These are phyloP conservation scores for Paxillus ammoniavirescens DNA, from an alignment of 768 basidiomycete species.

Conservation along the genomic window DNA sequence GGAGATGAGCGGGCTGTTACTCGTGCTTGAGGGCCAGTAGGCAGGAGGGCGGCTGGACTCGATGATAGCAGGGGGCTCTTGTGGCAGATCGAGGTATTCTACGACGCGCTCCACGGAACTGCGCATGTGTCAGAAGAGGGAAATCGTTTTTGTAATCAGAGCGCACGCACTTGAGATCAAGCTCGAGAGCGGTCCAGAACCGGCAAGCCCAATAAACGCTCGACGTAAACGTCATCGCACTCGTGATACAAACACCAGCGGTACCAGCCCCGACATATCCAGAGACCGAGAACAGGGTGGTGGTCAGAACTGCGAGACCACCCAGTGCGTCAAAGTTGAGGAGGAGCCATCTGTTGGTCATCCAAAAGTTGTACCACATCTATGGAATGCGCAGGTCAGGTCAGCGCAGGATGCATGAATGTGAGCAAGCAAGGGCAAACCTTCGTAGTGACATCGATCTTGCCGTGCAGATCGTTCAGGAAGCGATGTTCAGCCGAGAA, in stretches of 20 bases:
- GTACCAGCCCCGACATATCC: slow-evolving; percentile 57
- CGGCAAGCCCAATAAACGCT: slow-evolving; percentile 52
- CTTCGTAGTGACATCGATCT: slow-evolving; percentile 78
- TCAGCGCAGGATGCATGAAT: background rate
- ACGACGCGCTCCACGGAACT: slow-evolving; percentile 90
- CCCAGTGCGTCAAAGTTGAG: slow-evolving; percentile 82
- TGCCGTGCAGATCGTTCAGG: slow-evolving; percentile 67
- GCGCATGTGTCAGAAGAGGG: slow-evolving; percentile 5
- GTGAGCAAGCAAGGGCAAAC: slow-evolving; percentile 31
- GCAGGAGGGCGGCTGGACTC: slow-evolving; percentile 79
- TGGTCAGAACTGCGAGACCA: slow-evolving; percentile 67
- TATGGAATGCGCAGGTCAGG: background rate
- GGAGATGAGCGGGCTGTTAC: slow-evolving; percentile 52
- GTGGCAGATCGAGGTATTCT: slow-evolving; percentile 87
- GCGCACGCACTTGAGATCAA: slow-evolving; percentile 66
- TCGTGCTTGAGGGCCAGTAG: slow-evolving; percentile 85
- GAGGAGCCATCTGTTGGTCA: slow-evolving; percentile 85
- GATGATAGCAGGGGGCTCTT: slow-evolving; percentile 78
- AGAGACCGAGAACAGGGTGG: slow-evolving; percentile 73
- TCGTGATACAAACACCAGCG: slow-evolving; percentile 75
- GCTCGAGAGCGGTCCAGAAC: slow-evolving; percentile 57
- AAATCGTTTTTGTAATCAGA: background rate
- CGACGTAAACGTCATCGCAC: slow-evolving; percentile 60
- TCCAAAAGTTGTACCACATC: slow-evolving; percentile 91
- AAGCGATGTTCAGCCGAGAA: slow-evolving; percentile 83